Percentiles rank a stretch among this genome's conserved stretches.
Conservation (phyloP, 1,284 basidiomycete genomes). For the Thecaphora frezii region DNA sequence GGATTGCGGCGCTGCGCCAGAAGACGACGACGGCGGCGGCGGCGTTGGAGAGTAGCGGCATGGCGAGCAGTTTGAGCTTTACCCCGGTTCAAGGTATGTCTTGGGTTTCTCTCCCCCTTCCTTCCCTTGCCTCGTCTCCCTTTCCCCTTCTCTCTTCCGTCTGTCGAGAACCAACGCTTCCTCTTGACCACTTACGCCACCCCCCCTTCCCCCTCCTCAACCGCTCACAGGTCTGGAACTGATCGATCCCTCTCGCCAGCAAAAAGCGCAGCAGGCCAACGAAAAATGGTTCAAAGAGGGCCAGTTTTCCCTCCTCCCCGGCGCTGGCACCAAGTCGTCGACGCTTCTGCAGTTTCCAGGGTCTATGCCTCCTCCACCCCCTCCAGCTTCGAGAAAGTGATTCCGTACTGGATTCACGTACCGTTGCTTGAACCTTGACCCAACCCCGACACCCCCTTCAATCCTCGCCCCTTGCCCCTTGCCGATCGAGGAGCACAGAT, state of each 20-base stretch:
- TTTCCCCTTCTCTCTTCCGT: background rate
- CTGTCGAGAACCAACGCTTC: no score
- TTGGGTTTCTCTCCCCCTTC: no score
- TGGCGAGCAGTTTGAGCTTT: conserved; percentile 68
- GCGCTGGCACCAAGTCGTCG: conserved; percentile 8
- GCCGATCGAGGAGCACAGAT: no score
- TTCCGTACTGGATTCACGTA: conserved; percentile 9
- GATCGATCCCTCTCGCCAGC: conserved; percentile 58
- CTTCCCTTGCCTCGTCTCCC: no score
- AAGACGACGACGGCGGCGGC: conserved; percentile 66
- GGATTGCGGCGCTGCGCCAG: conserved; percentile 64
- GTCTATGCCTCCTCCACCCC: conserved; percentile 22
- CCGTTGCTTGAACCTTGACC: background rate
- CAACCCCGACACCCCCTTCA: no score
- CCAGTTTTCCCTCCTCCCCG: conserved; percentile 53
- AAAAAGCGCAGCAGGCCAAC: conserved; percentile 56
- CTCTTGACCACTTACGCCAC: no score
- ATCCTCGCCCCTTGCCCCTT: no score
- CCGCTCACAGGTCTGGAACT: conserved; percentile 49
- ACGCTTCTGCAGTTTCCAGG: conserved; percentile 8
- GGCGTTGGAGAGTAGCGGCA: conserved; percentile 62
- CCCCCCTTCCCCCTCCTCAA: no score
- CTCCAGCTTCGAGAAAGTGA: conserved; percentile 8
- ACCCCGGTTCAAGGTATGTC: conserved; percentile 81
- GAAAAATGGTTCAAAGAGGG: conserved; percentile 60